Evolutionary conservation across 2,329 filamentous ascomycete genomes (phyloP), one percentile per base, ranked within the genome.

Genomic region (Fragosphaeria purpurea): DNA sequence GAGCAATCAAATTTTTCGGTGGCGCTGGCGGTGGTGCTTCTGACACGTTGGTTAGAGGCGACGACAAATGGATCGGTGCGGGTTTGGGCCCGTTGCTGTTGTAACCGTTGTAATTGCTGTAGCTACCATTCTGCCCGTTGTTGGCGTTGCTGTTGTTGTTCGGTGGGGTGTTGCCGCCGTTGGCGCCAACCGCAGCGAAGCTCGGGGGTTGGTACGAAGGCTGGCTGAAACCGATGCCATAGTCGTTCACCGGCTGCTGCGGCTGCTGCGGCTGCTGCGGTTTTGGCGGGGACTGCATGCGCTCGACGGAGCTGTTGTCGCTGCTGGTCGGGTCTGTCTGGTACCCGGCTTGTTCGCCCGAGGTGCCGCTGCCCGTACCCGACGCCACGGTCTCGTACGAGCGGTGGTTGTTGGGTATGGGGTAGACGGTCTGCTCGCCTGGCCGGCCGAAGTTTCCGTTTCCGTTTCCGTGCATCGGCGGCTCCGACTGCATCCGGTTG

Each of bases 221-320:
- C 22, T 22, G 22, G 22, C 22, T 22, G 59, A 78, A 76, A 42
- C 70, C 72, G 56, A 83, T 83, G 47, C 85, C 84, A 59, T 87
- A 87, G 55, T 75, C 77, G 49, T 85, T 83, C 6, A 68, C 61
- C 48, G 33, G 48, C 51, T 52, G 41, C 51, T 64, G 63, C n/a
- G 11, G 39, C 43, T 55, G 52, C 44, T 51, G 45, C 33, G 47
- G 44, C 30, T 51, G 48, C 32, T 73, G 76, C 32, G 44, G 43
- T 59, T 77, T 77, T 38, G 73, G 70, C 5, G 73, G 71, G 47
- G 82, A 77, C 52, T 74, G 70, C 31, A 82, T 72, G 55, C 88
- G 83, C 63, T 95, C 88, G 58, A 94, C 80, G 2, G 88, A 95
- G 69, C 88, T 94, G 69, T 95, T 95, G 63, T 95, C 86, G 62